These are phyloP conservation scores for Leccinum boreale DNA, from an alignment of 768 basidiomycete genomes.

Conservation along the genomic window DNA sequence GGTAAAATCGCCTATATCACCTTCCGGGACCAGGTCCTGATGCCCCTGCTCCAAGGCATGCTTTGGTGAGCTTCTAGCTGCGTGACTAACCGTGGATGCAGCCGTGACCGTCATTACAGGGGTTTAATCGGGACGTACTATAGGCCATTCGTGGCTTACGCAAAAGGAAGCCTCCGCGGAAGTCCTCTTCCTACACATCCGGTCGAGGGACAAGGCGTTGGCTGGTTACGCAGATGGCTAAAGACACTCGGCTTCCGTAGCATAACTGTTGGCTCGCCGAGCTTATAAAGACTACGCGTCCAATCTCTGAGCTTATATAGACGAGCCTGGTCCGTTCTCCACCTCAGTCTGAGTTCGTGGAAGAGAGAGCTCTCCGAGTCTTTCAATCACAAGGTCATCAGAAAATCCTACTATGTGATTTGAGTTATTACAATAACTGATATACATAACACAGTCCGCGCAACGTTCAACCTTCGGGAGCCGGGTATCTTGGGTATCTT, in stretches of 20 bases:
- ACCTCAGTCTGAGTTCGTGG: background rate
- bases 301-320: background rate
- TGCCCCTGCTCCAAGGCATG: constrained; percentile 63
- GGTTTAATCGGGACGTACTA: constrained; percentile 32
- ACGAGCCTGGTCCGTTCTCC: background rate
- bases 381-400: background rate
- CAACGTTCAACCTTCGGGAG: background rate
- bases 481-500: background rate
- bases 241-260: constrained; percentile 29
- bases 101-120: constrained; percentile 17
- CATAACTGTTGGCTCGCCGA: constrained; percentile 26
- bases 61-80: constrained; percentile 48
- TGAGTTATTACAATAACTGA: background rate
- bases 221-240: constrained; percentile 29
- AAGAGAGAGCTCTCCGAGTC: background rate
- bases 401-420: background rate
- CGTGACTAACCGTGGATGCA: background rate
- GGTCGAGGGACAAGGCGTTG: constrained; percentile 30
- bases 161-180: constrained; percentile 16
- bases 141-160: constrained; percentile 25
- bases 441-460: background rate
- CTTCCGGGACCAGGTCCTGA: constrained; percentile 62
- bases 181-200: constrained; percentile 8
- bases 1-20: constrained; percentile 59
- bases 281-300: constrained; percentile 10